These are phyloP conservation scores for Calonectria leucothoes DNA, from an alignment of 2,329 filamentous ascomycete genomes.

Conservation along the genomic window DNA sequence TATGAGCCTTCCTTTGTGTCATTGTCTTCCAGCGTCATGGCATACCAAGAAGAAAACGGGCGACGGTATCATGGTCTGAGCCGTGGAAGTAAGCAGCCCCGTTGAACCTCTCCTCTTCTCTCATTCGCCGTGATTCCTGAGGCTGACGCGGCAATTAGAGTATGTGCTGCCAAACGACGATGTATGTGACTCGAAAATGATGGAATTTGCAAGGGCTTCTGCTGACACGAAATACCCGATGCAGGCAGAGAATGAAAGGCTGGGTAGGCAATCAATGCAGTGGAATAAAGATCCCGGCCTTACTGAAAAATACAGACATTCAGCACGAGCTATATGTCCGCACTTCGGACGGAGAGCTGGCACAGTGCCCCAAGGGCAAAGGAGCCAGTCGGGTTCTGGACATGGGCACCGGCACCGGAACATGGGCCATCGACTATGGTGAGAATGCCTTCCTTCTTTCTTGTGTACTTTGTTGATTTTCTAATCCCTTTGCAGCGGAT, in stretches of 20 bases:
- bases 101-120: neutral
- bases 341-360: constrained; percentile 37
- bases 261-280: neutral
- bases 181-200: neutral
- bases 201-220: constrained; percentile 41
- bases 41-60: neutral
- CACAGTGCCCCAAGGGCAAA: constrained; percentile 32
- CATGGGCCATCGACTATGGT: constrained; percentile 47
- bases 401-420: constrained; percentile 47
- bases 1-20: neutral
- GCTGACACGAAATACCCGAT: constrained; percentile 25
- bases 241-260: constrained; percentile 8
- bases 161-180: neutral
- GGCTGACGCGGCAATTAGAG: neutral
- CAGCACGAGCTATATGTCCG: constrained; percentile 42
- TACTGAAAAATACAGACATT: constrained; percentile 29
- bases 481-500: neutral
- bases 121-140: too few relatives aligned
- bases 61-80: neutral
- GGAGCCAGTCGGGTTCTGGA: constrained; percentile 42
- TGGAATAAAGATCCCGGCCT: too few relatives aligned
- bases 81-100: neutral
- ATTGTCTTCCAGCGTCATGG: neutral
- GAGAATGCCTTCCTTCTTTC: too few relatives aligned
- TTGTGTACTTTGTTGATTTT: neutral